These are phyloP conservation scores for Spathaspora sp. DNA, from an alignment of 1,139 yeast species.

Conservation along the genomic window DNA sequence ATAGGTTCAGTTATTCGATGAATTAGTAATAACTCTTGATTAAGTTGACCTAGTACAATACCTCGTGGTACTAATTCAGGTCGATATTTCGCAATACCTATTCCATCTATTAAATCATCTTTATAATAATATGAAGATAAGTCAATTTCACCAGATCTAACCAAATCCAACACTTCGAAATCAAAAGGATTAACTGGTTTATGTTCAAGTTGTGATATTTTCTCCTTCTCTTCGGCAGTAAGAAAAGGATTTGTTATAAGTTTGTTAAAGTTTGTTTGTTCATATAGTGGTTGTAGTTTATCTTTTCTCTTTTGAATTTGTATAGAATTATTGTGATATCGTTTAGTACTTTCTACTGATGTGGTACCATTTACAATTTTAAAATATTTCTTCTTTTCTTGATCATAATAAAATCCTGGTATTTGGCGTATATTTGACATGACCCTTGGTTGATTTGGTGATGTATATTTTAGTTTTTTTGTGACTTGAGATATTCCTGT, in stretches of 20 bases:
- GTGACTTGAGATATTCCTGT: neutral
- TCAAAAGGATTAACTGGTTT: neutral
- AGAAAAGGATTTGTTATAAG: neutral
- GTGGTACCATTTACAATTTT: slow-evolving; percentile 40
- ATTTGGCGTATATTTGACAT: slow-evolving; percentile 19
- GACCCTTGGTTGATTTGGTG: neutral
- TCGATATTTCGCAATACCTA: slow-evolving; percentile 1
- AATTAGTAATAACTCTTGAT: slow-evolving; percentile 4
- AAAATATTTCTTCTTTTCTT: slow-evolving; percentile 42
- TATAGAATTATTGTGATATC: slow-evolving; percentile 35
- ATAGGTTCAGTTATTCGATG: slow-evolving; percentile 4
- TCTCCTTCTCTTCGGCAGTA: neutral
- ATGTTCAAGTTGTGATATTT: neutral
- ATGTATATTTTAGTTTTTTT: neutral
- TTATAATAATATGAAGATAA: slow-evolving; percentile 4
- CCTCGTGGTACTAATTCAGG: slow-evolving; percentile 10
- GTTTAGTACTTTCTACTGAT: slow-evolving; percentile 6
- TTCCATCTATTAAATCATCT: slow-evolving; percentile 6
- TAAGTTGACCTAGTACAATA: slow-evolving; percentile 4
- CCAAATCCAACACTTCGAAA: slow-evolving; percentile 6
- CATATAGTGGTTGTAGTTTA: slow-evolving; percentile 7
- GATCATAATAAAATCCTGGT: slow-evolving; percentile 52
- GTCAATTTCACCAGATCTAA: slow-evolving; percentile 10
- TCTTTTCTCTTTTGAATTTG: slow-evolving; percentile 30
- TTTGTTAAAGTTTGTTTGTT: neutral